Conservation (phyloP, 768 basidiomycete genomes). For the Tylopilus rubrobrunneus region DNA sequence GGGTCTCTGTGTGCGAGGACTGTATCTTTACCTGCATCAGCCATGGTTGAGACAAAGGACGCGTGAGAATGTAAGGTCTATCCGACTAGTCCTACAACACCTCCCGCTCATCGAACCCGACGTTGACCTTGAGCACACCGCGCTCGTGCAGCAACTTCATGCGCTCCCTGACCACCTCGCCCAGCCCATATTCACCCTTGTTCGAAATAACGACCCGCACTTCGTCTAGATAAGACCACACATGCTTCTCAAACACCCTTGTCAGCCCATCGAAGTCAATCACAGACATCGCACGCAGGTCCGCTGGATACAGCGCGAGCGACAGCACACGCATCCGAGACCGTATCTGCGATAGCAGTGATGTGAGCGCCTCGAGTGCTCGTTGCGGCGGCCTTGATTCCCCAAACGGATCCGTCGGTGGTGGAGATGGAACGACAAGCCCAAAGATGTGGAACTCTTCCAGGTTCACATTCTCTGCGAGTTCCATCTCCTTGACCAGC, state of each 20-base stretch:
- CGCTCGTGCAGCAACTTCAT: constrained; percentile 20
- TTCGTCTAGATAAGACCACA: constrained; percentile 9
- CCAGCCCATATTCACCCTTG: constrained; percentile 27
- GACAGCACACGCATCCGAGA: constrained; percentile 31
- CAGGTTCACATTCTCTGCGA: constrained; percentile 22
- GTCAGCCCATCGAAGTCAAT: constrained; percentile 28
- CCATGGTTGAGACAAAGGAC: constrained; percentile 38
- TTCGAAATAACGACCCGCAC: constrained; percentile 30
- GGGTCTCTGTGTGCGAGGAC: not conserved
- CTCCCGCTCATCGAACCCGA: constrained; percentile 32
- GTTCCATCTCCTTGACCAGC: constrained; percentile 26
- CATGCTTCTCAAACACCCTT: too few species aligned
- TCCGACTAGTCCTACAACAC: constrained; percentile 14
- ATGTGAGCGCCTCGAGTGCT: constrained; percentile 23
- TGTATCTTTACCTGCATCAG: constrained; percentile 48
- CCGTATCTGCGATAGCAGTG: constrained; percentile 23
- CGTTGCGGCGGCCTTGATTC: constrained; percentile 5
- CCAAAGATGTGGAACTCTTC: constrained; percentile 32
- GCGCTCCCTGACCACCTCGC: constrained; percentile 21
- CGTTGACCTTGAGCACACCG: constrained; percentile 26
- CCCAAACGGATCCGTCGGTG: constrained; percentile 22
- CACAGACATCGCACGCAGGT: constrained; percentile 24
- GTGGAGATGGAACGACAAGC: constrained; percentile 30
- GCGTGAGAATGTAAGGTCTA: constrained; percentile 21
- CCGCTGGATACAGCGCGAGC: constrained; percentile 30